A percentile compares a stretch with the other conserved stretches of the same genome.
Conservation (phyloP, 2,329 filamentous ascomycete genomes). For the Verticillium nubilum region DNA sequence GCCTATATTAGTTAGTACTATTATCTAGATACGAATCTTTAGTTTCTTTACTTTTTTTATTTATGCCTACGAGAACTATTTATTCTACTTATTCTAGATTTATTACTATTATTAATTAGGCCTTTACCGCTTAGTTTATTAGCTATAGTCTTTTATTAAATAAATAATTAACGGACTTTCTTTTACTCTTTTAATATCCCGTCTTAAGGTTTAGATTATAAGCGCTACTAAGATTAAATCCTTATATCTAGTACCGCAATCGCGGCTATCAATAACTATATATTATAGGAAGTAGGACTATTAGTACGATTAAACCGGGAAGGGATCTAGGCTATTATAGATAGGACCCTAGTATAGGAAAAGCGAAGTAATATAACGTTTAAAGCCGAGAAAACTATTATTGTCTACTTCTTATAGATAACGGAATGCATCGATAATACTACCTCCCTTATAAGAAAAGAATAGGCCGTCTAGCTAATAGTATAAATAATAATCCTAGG, state of each 20-base stretch:
- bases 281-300: slow-evolving; percentile 15
- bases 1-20: no score
- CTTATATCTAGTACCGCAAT: slow-evolving; percentile 9
- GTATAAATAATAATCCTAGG: not conserved
- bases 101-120: no score
- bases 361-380: slow-evolving; percentile 16
- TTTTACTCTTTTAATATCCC: no score
- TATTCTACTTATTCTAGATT: no score
- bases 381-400: slow-evolving; percentile 38
- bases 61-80: no score
- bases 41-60: no score
- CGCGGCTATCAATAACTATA: slow-evolving; percentile 22
- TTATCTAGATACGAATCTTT: no score
- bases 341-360: slow-evolving; percentile 15
- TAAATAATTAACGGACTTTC: no score
- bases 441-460: slow-evolving; percentile 20
- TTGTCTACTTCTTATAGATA: slow-evolving; percentile 54
- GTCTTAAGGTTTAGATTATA: no score
- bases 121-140: no score
- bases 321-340: slow-evolving; percentile 18
- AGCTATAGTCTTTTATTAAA: no score
- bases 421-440: slow-evolving; percentile 28
- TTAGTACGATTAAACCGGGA: slow-evolving; percentile 14
- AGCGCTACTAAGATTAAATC: no score
- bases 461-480: not conserved